Percentiles rank a stretch among this genome's conserved stretches.
These are phyloP conservation scores for Aspergillus saccharolyticus DNA, from an alignment of 495 filamentous ascomycete species.

Conservation along the genomic window DNA sequence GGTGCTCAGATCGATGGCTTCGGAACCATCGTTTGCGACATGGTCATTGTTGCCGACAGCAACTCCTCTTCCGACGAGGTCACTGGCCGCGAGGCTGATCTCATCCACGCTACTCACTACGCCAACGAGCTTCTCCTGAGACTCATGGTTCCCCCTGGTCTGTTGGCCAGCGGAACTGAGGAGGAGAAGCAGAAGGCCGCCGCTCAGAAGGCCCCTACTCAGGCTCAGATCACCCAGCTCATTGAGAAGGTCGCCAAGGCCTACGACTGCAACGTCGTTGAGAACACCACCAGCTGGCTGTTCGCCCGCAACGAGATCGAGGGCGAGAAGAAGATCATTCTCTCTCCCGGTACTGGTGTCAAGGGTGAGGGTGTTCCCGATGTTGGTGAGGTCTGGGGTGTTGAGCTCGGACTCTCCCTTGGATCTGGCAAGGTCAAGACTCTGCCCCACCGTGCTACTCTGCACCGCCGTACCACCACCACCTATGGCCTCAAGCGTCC, in stretches of 20 bases:
- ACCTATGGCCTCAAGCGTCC: constrained; percentile 89
- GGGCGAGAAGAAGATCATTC: constrained; percentile 95
- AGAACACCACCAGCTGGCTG: constrained; percentile 94
- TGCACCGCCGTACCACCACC: constrained; percentile 86
- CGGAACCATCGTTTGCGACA: constrained; percentile 93
- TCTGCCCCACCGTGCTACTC: constrained; percentile 76
- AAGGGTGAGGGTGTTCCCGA: constrained; percentile 90
- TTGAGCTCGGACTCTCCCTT: constrained; percentile 87
- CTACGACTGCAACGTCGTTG: constrained; percentile 89
- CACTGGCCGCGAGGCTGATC: constrained; percentile 72
- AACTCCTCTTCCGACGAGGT: constrained; percentile 50
- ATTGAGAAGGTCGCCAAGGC: constrained; percentile 87
- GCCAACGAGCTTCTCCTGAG: constrained; percentile 91
- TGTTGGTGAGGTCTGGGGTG: constrained; percentile 94
- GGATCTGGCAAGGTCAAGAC: constrained; percentile 93
- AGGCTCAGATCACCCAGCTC: constrained; percentile 76
- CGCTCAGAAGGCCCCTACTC: constrained; percentile 69
- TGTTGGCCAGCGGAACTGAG: constrained; percentile 75
- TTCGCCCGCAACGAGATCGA: constrained; percentile 98
- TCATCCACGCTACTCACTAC: constrained; percentile 87
- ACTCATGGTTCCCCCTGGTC: constrained; percentile 82
- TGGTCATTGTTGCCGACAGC: constrained; percentile 58
- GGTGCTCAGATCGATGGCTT: constrained; percentile 98
- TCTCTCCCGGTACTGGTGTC: constrained; percentile 75
- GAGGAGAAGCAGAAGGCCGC: constrained; percentile 93